A percentile compares a stretch with the other conserved stretches of the same genome.
Conservation (phyloP, 108 stramenopile genomes). For the Bacterosira constricta region DNA sequence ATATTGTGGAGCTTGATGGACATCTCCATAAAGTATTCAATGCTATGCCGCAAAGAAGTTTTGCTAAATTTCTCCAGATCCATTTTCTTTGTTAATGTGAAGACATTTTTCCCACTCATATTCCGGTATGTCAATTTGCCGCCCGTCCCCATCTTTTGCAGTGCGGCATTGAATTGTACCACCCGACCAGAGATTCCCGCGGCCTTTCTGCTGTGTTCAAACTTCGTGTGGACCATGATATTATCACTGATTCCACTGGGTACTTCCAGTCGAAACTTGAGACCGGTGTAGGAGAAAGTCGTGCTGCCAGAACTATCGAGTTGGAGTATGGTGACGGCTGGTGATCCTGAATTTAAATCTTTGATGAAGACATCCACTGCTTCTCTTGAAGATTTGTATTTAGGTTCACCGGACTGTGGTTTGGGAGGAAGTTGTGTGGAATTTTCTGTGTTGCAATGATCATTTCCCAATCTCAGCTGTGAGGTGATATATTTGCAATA, state of each 20-base stretch:
- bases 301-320: conserved; percentile 28
- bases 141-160: conserved; percentile 29
- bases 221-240: conserved; percentile 24
- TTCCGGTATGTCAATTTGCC: conserved; percentile 32
- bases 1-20: conserved; percentile 46
- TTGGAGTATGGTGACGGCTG: conserved; percentile 8
- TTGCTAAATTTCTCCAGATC: conserved; percentile 25
- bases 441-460: conserved; percentile 1
- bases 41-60: conserved; percentile 21
- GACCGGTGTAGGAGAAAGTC: conserved; percentile 30
- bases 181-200: conserved; percentile 30
- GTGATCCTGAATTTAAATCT: conserved; percentile 26
- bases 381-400: conserved; percentile 18
- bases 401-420: neutral
- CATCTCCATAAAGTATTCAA: conserved; percentile 49
- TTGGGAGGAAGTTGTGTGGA: neutral
- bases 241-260: conserved; percentile 13
- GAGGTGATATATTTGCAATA: neutral
- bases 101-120: conserved; percentile 22
- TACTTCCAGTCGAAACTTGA: conserved; percentile 38
- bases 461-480: neutral
- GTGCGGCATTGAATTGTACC: conserved; percentile 34
- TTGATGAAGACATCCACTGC: conserved; percentile 37
- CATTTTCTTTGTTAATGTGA: conserved; percentile 20
- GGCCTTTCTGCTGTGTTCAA: conserved; percentile 34